Evolutionary conservation across 1,284 basidiomycete genomes (phyloP), one percentile per base, ranked within the genome.

Genomic region (Earliella scabrosa): DNA sequence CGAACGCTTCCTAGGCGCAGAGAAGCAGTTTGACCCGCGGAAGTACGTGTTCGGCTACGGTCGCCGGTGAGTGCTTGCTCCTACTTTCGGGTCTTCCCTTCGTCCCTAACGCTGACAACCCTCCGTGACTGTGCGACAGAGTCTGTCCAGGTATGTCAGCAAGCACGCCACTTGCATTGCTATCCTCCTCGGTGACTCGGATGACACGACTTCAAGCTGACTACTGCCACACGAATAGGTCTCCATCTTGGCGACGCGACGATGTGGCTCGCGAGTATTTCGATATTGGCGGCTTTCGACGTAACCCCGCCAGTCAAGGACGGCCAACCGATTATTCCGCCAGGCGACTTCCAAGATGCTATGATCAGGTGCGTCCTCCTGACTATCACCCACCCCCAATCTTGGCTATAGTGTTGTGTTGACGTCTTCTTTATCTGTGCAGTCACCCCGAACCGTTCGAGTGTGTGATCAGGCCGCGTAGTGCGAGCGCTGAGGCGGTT

Each of bases 41-140:
- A 48, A 56, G 16, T 45, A 36, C 23, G 46, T 53, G 16, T 63
- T 77, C 45, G 61, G 61, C 3, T 61, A 55, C 45, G 54, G 58
- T 13, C 59, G 61, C 26, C 39, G 57, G 43, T 55, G 27, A 10
- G 48, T 23, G 32, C 7, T 21, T 18, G 6, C 21, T 13, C 27
- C 18, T n/a, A n/a, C n/a, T n/a, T n/a, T n/a, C n/a, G n/a, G n/a
- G n/a, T n/a, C n/a, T n/a, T n/a, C n/a, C n/a, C n/a, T n/a, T n/a
- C n/a, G n/a, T n/a, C n/a, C n/a, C n/a, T n/a, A n/a, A n/a, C n/a
- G n/a, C n/a, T n/a, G n/a, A n/a, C n/a, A n/a, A n/a, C n/a, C n/a
- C n/a, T n/a, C n/a, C n/a, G n/a, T n/a, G n/a, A n/a, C n/a, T n/a
- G n/a, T n/a, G n/a, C n/a, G n/a, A n/a, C n/a, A 48, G 46, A 6